Conservation (phyloP, 139 green algal genomes). For the Haematococcus lacustris region DNA sequence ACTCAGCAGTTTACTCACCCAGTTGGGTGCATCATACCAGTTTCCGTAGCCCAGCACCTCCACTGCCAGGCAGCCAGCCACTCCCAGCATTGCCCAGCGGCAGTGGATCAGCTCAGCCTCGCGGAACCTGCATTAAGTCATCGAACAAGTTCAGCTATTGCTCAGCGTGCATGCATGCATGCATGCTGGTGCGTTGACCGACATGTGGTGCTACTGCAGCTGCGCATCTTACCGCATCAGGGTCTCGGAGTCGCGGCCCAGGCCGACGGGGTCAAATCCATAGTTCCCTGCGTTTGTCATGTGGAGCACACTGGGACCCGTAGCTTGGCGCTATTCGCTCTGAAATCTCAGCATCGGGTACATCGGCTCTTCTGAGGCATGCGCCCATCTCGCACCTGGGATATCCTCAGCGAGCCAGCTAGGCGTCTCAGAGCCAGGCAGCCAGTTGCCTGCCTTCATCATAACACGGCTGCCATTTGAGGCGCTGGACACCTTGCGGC, state of each 20-base stretch:
- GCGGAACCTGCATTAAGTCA: slow-evolving; percentile 16
- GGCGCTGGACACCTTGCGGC: slow-evolving; percentile 18
- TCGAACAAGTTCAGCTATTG: not conserved
- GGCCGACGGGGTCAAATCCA: slow-evolving; percentile 74
- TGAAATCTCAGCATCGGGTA: not conserved
- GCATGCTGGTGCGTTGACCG: not conserved
- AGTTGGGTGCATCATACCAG: slow-evolving; percentile 69
- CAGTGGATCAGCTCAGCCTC: slow-evolving; percentile 59
- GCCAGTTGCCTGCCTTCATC: slow-evolving; percentile 50
- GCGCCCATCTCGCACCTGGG: not conserved
- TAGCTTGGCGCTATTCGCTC: not conserved
- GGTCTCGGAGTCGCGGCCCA: slow-evolving; percentile 43
- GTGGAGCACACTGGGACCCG: not conserved
- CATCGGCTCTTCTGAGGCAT: not conserved
- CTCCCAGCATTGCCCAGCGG: slow-evolving; percentile 68
- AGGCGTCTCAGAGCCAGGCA: slow-evolving; percentile 59
- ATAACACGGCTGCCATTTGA: slow-evolving; percentile 30
- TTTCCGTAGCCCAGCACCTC: slow-evolving; percentile 66
- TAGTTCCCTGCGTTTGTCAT: slow-evolving; percentile 46
- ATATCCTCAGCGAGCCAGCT: slow-evolving; percentile 54
- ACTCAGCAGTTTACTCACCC: slow-evolving; percentile 34
- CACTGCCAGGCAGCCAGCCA: slow-evolving; percentile 52
- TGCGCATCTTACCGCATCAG: slow-evolving; percentile 12
- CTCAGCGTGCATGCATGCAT: not conserved
- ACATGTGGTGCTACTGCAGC: not conserved